A percentile compares a stretch with the other conserved stretches of the same genome.
Conservation (phyloP, 139 green algal genomes). For the Chlamydomonas schloesseri region DNA sequence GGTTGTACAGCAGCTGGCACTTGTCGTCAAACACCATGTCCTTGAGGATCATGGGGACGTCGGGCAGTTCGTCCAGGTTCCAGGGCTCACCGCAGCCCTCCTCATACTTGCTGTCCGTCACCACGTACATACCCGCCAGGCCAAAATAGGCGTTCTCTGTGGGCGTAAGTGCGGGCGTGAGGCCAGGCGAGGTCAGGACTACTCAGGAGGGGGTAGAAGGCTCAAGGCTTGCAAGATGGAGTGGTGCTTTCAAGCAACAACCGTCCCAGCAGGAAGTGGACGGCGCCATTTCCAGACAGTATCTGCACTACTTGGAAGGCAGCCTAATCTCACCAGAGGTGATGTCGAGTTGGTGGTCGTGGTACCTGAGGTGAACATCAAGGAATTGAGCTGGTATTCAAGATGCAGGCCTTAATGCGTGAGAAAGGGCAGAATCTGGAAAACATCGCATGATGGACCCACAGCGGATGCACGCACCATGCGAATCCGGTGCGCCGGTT, state of each 20-base stretch:
- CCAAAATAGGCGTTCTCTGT: conserved; percentile 2
- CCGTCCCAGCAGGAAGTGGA: too few species aligned
- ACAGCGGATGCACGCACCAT: too few species aligned
- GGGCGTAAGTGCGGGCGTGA: neutral
- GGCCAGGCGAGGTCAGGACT: too few species aligned
- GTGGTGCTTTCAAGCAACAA: too few species aligned
- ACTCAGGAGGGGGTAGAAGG: too few species aligned
- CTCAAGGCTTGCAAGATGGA: too few species aligned
- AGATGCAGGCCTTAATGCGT: too few species aligned
- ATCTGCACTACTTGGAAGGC: neutral
- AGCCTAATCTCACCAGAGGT: neutral
- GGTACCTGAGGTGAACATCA: too few species aligned
- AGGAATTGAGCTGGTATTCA: too few species aligned
- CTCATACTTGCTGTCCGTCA: neutral
- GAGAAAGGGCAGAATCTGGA: too few species aligned
- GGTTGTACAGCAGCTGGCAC: neutral
- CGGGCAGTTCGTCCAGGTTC: conserved; percentile 4
- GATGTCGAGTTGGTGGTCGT: conserved; percentile 26
- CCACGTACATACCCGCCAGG: conserved; percentile 13
- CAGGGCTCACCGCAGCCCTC: conserved; percentile 13
- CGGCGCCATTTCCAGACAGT: too few species aligned
- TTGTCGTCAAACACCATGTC: neutral
- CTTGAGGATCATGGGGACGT: conserved; percentile 1
- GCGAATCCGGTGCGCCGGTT: neutral
- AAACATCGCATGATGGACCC: too few species aligned